Conservation (phyloP, 306 rosid genomes). For the barrel medic (Medicago truncatula) region DNA sequence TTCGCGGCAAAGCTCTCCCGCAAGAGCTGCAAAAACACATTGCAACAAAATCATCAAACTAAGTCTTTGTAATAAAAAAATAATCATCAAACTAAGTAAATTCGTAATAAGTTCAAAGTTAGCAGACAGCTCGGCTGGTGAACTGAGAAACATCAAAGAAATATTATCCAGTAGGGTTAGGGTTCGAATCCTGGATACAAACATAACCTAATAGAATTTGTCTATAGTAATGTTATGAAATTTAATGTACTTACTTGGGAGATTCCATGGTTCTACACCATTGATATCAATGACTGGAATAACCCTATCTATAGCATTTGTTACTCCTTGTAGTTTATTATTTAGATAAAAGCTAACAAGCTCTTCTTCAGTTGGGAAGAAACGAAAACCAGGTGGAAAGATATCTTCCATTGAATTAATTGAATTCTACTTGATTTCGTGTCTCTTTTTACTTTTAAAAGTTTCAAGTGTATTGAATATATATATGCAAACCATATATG, state of each 20-base stretch:
- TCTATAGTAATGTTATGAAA: not conserved
- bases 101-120: too few species aligned
- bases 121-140: too few species aligned
- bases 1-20: conserved; percentile 69
- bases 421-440: not conserved
- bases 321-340: conserved; percentile 60
- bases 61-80: too few species aligned
- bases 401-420: conserved; percentile 43
- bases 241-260: conserved; percentile 57
- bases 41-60: not conserved
- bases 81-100: not conserved
- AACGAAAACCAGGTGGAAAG: conserved; percentile 68
- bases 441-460: conserved; percentile 2
- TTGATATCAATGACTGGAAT: conserved; percentile 71
- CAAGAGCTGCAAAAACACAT: conserved; percentile 52
- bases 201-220: too few species aligned
- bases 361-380: conserved; percentile 91
- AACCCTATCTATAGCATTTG: conserved; percentile 49
- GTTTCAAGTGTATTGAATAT: conserved; percentile 11
- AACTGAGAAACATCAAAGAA: too few species aligned
- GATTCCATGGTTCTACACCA: conserved; percentile 72
- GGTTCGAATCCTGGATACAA: too few species aligned
- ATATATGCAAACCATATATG: not conserved
- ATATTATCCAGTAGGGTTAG: too few species aligned
- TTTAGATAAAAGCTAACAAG: conserved; percentile 70